Conservation (phyloP, 2,329 filamentous ascomycete genomes). For the Fusarium sp. region DNA sequence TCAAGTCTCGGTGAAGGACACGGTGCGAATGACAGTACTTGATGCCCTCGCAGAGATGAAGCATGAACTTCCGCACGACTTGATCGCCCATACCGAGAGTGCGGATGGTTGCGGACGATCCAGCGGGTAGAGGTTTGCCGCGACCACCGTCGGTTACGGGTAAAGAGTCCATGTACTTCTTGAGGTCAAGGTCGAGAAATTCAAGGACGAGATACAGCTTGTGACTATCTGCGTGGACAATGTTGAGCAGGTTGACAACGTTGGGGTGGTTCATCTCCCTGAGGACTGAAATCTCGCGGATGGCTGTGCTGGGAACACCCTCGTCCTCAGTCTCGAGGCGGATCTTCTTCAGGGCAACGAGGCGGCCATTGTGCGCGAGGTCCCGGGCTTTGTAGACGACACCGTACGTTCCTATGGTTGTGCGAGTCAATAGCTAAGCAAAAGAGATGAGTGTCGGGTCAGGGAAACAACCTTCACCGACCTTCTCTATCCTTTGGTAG, state of each 20-base stretch:
- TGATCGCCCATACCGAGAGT: constrained; percentile 78
- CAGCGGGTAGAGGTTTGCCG: constrained; percentile 85
- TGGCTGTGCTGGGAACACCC: constrained; percentile 90
- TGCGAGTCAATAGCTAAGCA: not conserved
- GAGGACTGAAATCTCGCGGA: constrained; percentile 91
- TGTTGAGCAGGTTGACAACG: constrained; percentile 88
- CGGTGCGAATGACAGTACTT: constrained; percentile 91
- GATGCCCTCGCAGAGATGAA: constrained; percentile 84
- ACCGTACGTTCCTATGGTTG: constrained; percentile 81
- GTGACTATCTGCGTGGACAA: constrained; percentile 93
- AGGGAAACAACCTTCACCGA: constrained; percentile 80
- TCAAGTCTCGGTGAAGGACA: constrained; percentile 87
- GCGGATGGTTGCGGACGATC: constrained; percentile 63
- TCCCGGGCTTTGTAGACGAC: constrained; percentile 96
- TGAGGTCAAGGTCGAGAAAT: constrained; percentile 90
- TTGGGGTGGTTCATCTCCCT: constrained; percentile 95
- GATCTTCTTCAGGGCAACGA: constrained; percentile 95
- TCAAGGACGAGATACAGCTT: constrained; percentile 96
- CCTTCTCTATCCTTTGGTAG: constrained; percentile 97
- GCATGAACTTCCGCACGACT: constrained; percentile 94
- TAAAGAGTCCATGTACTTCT: constrained; percentile 95
- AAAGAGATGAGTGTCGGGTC: not conserved
- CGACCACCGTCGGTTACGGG: constrained; percentile 86
- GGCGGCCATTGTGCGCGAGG: constrained; percentile 81
- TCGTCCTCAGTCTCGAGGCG: constrained; percentile 95